Conservation (phyloP, 2,329 filamentous ascomycete genomes). For the Laburnicola sp. region DNA sequence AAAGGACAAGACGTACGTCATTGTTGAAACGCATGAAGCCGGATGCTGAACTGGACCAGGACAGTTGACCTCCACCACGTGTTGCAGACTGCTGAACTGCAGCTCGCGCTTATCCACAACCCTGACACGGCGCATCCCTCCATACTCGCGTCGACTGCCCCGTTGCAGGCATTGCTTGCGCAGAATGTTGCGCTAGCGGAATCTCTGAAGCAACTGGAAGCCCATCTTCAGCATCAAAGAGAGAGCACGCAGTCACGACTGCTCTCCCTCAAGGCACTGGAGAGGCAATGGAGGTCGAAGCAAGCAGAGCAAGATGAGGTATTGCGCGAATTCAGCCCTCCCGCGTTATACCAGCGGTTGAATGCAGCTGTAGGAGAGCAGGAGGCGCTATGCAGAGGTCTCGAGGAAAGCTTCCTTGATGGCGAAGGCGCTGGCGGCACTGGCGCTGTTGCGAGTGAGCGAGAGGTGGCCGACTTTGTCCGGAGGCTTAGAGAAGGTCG, state of each 20-base stretch:
- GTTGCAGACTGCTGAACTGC: constrained; percentile 65
- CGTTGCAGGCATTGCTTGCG: constrained; percentile 65
- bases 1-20: constrained; percentile 76
- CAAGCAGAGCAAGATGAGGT: constrained; percentile 87
- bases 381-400: constrained; percentile 73
- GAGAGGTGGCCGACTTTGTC: constrained; percentile 85
- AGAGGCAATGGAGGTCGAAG: constrained; percentile 89
- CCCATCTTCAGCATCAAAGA: constrained; percentile 63
- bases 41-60: constrained; percentile 50
- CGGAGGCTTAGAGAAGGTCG: constrained; percentile 78
- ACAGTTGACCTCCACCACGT: constrained; percentile 77
- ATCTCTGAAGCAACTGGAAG: constrained; percentile 64
- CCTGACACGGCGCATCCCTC: constrained; percentile 72
- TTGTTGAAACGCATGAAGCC: constrained; percentile 15
- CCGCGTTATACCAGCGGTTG: constrained; percentile 81
- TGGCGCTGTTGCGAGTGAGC: constrained; percentile 65
- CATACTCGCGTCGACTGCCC: constrained; percentile 64
- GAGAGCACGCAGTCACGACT: constrained; percentile 77
- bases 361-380: constrained; percentile 79
- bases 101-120: constrained; percentile 73
- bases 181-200: constrained; percentile 73
- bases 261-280: constrained; percentile 79
- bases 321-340: constrained; percentile 80
- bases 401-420: constrained; percentile 93
- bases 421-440: constrained; percentile 50